Base-by-base conservation (phyloP, 129 eudicot species). In the Flaveria bidentis region DNA sequence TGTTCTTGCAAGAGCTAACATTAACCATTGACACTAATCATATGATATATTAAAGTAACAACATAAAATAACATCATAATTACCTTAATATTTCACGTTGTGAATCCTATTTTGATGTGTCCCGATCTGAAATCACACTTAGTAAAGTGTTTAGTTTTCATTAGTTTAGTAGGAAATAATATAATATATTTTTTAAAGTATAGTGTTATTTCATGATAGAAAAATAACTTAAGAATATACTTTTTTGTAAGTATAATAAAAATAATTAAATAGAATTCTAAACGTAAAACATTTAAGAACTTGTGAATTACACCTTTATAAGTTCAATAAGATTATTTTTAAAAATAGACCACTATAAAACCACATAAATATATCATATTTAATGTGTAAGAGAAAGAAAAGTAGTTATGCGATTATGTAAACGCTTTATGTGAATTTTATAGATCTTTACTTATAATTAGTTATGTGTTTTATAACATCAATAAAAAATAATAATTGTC, bases 1-100 rank as follows among this genome's bases (percentile, higher is more conserved):
- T 57, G 64, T 57, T 57, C 44, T 13, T 63, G 68, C 18, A 49
- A 14, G 42, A 14, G 42, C 68, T 17, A 63, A 63, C 68, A 63
- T 63, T 13, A 63, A 44, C 17, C 20, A 63, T 28, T 26, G 45
- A 25, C 12, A 12, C 18, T 33, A 63, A 63, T 63, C 17, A 62
- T 33, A 2, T 5, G 44, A 20, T 57, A 9, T 57, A 20, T 20
- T 20, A 57, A 57, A 57, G 63, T 22, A 53, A 57, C 63, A 9
- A 1, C 63, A 18, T 20, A 18, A 56, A 56, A 18, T 9, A 56
- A 56, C 63, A 56, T 57, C 63, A 57, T 57, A 20, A 57, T 20
- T 57, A 57, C 22, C 28, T 57, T 20, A 22, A 57, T 20, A 20
- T 7, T 17, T 17, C 23, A 53, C 18, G 12, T 53, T 57, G 16